A percentile compares a stretch with the other conserved stretches of the same genome.
Evolutionary conservation across 495 filamentous ascomycete genomes (phyloP).

Genomic region (Cairneyella variabilis): DNA sequence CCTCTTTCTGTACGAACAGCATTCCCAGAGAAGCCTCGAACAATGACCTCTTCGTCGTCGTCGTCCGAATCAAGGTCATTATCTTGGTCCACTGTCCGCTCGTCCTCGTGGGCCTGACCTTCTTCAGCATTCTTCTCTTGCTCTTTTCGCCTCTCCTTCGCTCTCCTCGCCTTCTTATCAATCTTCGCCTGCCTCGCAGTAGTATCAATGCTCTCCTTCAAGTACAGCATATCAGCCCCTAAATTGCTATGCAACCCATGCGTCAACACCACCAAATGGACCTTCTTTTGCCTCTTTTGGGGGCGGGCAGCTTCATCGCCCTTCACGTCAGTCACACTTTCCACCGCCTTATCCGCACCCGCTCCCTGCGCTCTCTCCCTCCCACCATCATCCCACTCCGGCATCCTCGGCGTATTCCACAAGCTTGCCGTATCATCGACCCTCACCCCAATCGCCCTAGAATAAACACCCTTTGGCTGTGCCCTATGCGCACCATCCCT

Average conservation of each 20-base stretch:
- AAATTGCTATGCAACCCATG: constrained; percentile 96
- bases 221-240: constrained; percentile 93
- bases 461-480: constrained; percentile 71
- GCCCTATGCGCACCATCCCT: constrained; percentile 45
- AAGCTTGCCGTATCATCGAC: constrained; percentile 84
- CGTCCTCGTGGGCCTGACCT: constrained; percentile 4
- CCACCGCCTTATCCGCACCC: constrained; percentile 6
- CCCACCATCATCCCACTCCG: constrained; percentile 51
- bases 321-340: constrained; percentile 20
- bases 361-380: constrained; percentile 22
- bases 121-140: constrained; percentile 12
- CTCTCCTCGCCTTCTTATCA: constrained; percentile 53
- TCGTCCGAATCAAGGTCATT: constrained; percentile 36
- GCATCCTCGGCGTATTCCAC: constrained; percentile 87
- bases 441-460: constrained; percentile 65
- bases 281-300: constrained; percentile 55
- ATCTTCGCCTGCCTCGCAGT: constrained; percentile 65
- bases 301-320: constrained; percentile 22
- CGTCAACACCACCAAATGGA: constrained; percentile 89
- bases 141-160: constrained; percentile 35
- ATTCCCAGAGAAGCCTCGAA: constrained; percentile 88
- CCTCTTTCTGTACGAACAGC: constrained; percentile 86
- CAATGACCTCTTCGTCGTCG: constrained; percentile 86
- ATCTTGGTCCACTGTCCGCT: constrained; percentile 21
- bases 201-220: constrained; percentile 95